Evolutionary conservation across 2,329 filamentous ascomycete genomes (phyloP), one percentile per base, ranked within the genome.

Genomic region (Aspergillus arachidicola): DNA sequence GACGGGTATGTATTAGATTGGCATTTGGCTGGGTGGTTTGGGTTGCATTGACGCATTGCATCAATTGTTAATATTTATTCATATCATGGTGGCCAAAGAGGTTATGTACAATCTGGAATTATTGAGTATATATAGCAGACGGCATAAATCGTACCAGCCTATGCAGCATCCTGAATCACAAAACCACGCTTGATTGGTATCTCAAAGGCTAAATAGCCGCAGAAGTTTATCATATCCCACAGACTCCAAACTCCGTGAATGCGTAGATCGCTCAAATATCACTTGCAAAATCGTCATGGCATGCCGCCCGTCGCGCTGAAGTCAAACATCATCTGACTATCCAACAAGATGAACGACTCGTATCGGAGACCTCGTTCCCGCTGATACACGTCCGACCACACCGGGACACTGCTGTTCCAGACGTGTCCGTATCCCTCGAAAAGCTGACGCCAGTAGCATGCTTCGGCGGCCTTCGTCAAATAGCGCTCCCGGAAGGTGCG

Each of bases 371-470:
- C 72, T 19, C 64, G 65, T 53, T 62, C 61, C 23, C 48, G 55
- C 30, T 57, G 59, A 19, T 54, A 36, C 11, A 46, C 23, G 19
- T 66, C 60, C 43, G 54, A 64, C 57, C 57, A 59, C 2, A 61
- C 14, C 5, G 60, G 30, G 28, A 62, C 60, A 28, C 57, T 71
- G 36, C 64, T 62, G 36, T 69, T 70, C 59, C 65, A 74, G 14
- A 73, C 72, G 32, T 50, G 59, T 16, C 65, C 66, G 58, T 72
- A 75, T 9, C 69, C 69, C 19, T 72, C 70, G 65, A 81, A 78
- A 41, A 83, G 68, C 53, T 73, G 75, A 23, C 82, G 75, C 82
- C 82, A 85, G 68, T 84, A 85, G 67, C 83, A 85, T 5, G 80
- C 78, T 64, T 84, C 80, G 4, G 82, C 82, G 0, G 82, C 81